Evolutionary conservation across 2,329 filamentous ascomycete species (phyloP), one percentile per base, ranked within the genome.

Genomic region (Byssochlamys sp.): DNA sequence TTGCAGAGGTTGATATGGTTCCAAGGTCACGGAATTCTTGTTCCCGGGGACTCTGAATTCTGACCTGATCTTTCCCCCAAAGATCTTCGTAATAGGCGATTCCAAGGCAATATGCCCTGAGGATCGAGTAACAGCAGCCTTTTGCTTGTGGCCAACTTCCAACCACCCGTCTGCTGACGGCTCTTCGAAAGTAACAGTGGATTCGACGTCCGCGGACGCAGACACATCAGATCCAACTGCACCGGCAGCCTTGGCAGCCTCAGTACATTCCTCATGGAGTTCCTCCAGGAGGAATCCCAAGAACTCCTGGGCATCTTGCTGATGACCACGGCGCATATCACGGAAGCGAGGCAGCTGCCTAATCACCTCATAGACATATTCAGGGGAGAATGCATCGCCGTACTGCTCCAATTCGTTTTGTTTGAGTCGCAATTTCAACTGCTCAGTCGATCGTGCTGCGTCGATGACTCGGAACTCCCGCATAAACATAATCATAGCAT

Each of bases 301-400:
- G 65, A 99, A 99, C 69, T 99, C 94, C 69, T 99, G 91, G 1
- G 94, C 94, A 75, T 99, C 94, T 78, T 99, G 92, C 71, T 99
- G 94, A 66, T 96, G 92, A 14, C 94, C 94, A 60, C 91, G 88
- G 86, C 89, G 86, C 91, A 99, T 96, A 68, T 88, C 89, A 26
- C 89, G 86, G 73, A 99, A 99, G 55, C 91, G 85, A 50, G 91
- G 87, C 58, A 96, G 80, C 65, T 88, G 85, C 66, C 88, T 85
- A 68, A 97, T 95, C 48, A 91, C 90, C 60, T 96, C 88, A 69
- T 97, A 99, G 24, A 99, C 90, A 71, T 95, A 96, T 68, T 96
- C 91, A 0, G 94, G 94, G 24, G 86, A 92, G 60, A 99, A 91
- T 2, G 91, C 82, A 57, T 96, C 91, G 50, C 94, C 94, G 69